Evolutionary conservation across 2,329 filamentous ascomycete species (phyloP).

Genomic region (Nothophaeocryptopus gaeumannii): DNA sequence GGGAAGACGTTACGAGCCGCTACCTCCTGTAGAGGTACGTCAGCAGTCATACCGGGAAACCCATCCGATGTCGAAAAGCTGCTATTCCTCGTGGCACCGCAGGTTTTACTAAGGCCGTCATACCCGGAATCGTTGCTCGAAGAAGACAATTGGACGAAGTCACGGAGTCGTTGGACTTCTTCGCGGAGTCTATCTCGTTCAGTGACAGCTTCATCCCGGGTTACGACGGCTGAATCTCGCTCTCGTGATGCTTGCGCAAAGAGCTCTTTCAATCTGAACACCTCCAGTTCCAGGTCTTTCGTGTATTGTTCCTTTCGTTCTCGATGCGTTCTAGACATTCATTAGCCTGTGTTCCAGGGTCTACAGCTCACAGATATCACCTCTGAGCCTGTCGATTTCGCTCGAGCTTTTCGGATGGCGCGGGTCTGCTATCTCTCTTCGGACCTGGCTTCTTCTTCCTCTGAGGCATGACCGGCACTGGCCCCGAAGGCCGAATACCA

Average conservation of each 20-base stretch:
- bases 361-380: background rate
- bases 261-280: slow-evolving; percentile 23
- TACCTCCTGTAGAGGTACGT: slow-evolving; percentile 13
- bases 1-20: slow-evolving; percentile 8
- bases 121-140: slow-evolving; percentile 21
- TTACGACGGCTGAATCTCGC: slow-evolving; percentile 16
- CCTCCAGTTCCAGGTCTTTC: slow-evolving; percentile 24
- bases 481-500: slow-evolving; percentile 2
- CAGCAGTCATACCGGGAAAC: slow-evolving; percentile 16
- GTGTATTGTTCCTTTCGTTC: slow-evolving; percentile 28
- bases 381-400: slow-evolving; percentile 26
- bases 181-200: slow-evolving; percentile 18
- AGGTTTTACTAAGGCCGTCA: slow-evolving; percentile 18
- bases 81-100: slow-evolving; percentile 19
- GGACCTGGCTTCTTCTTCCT: slow-evolving; percentile 25
- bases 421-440: slow-evolving; percentile 25
- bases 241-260: slow-evolving; percentile 19
- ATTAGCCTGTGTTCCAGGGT: background rate
- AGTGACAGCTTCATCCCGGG: slow-evolving; percentile 14
- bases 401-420: slow-evolving; percentile 24
- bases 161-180: slow-evolving; percentile 16
- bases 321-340: slow-evolving; percentile 20
- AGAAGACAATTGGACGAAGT: slow-evolving; percentile 14
- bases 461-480: slow-evolving; percentile 9
- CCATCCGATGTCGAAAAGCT: slow-evolving; percentile 19